Evolutionary conservation across 2,329 filamentous ascomycete species (phyloP), one percentile per base, ranked within the genome.

Genomic region (Calonectria hongkongensis): DNA sequence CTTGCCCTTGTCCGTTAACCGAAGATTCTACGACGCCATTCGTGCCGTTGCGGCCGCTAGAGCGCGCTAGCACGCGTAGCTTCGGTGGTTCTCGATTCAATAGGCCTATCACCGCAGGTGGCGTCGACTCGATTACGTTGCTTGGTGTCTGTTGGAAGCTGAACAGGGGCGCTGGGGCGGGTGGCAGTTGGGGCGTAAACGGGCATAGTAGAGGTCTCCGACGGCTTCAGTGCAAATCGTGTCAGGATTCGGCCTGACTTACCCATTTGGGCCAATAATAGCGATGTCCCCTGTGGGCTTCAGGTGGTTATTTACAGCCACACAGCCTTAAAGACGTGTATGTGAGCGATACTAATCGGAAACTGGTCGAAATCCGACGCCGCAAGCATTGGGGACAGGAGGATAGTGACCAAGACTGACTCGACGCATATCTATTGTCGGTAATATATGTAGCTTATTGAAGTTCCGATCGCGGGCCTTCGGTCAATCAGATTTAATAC

Each of bases 21-120:
- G 64, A 66, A 43, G 64, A 66, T 56, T 66, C 48, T 2, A 36
- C 64, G 66, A 50, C 50, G 41, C 51, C 43, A 68, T 68, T 62
- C 66, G 54, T 25, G 50, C 25, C 21, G n/a, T 28, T 45, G 30
- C 66, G 51, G 66, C 51, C 66, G 54, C 66, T 68, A 68, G 66
- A 39, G 41, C 33, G 16, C 66, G 66, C 66, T 62, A 50, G 30
- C 43, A 10, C 10, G 2, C 30, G 51, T 68, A 68, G 66, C 51
- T 48, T 68, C 66, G 66, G 66, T 30, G n/a, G 66, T 68, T 62
- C 47, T 68, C 30, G 13, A 45, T 30, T 33, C 27, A 58, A 54
- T 30, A 43, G 36, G 50, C 21, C 36, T 41, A 45, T 43, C 25
- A 45, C 54, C 36, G 36, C 12, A 16, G 41, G 64, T 65, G 43